phyloP scores from a whole-genome alignment of 2,329 filamentous ascomycete species.

The Nemania sp. region DNA sequence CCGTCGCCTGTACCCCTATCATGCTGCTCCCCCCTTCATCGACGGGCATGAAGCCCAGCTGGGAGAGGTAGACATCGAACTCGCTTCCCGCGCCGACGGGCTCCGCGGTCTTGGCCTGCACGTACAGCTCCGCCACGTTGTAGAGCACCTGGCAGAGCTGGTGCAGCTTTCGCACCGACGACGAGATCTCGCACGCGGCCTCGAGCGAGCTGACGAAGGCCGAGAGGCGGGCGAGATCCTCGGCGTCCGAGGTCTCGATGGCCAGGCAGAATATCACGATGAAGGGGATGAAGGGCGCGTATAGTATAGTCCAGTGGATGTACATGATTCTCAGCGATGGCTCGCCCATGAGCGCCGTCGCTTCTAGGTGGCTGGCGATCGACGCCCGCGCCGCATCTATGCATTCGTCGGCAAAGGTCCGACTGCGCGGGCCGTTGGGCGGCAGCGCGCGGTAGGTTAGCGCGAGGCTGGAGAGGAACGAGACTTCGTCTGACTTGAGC shows the following conservation, averaged over 20 bases:
- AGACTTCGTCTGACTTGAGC: conserved; percentile 48
- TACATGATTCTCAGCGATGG: conserved; percentile 48
- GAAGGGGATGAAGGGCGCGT: conserved; percentile 58
- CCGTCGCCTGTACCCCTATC: conserved; percentile 7
- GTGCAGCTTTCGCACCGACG: conserved; percentile 59
- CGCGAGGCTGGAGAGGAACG: conserved; percentile 47
- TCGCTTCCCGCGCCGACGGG: conserved; percentile 37
- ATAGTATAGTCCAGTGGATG: conserved; percentile 53
- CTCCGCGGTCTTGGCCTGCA: conserved; percentile 56
- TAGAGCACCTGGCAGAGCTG: conserved; percentile 63
- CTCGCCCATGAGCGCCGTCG: conserved; percentile 44
- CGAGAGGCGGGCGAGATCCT: conserved; percentile 53
- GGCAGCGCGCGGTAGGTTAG: conserved; percentile 51
- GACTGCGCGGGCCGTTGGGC: conserved; percentile 33
- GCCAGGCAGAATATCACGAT: conserved; percentile 57
- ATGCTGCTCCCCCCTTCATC: conserved; percentile 12
- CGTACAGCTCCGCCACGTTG: conserved; percentile 61
- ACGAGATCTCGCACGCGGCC: conserved; percentile 49
- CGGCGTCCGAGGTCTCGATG: conserved; percentile 50
- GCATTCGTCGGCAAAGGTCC: conserved; percentile 49
- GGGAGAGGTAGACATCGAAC: conserved; percentile 42
- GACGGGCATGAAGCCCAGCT: conserved; percentile 42
- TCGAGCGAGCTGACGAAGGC: conserved; percentile 57
- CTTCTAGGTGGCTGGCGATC: conserved; percentile 47
- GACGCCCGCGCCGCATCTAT: conserved; percentile 48